Conservation (phyloP, 805 yeast species). For the Ogataea naganishii region DNA sequence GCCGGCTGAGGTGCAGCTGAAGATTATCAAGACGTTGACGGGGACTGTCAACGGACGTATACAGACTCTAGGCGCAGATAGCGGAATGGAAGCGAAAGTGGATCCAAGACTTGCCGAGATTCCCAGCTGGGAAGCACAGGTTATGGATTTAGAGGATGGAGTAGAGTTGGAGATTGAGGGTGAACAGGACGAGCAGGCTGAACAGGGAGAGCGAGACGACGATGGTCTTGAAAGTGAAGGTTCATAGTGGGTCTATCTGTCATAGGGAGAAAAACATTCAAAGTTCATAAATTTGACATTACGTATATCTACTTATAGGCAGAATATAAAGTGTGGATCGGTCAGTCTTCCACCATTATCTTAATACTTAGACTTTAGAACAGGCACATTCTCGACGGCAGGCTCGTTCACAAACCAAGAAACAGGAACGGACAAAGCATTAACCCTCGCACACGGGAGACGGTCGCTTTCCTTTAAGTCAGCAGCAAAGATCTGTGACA, state of each 20-base stretch:
- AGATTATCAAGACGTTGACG: conserved; percentile 48
- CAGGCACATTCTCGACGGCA: conserved; percentile 59
- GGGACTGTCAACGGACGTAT: conserved; percentile 32
- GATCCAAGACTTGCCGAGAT: conserved; percentile 5
- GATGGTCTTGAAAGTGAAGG: too few species aligned
- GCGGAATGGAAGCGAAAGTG: neutral
- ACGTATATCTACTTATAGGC: too few species aligned
- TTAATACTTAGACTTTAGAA: conserved; percentile 10
- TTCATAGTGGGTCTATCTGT: too few species aligned
- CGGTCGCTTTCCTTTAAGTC: conserved; percentile 24
- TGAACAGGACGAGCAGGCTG: conserved; percentile 4
- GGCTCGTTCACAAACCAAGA: conserved; percentile 78
- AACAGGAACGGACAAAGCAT: conserved; percentile 47
- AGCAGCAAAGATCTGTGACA: conserved; percentile 60
- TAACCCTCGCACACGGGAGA: conserved; percentile 76
- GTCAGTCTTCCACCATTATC: too few species aligned
- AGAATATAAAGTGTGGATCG: too few species aligned
- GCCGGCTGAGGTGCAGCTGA: conserved; percentile 36
- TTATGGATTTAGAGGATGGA: conserved; percentile 18
- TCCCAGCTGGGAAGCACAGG: conserved; percentile 21
- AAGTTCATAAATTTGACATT: too few species aligned
- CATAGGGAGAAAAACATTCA: too few species aligned
- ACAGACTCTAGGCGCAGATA: conserved; percentile 4
- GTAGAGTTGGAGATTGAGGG: conserved; percentile 16
- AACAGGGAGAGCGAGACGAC: neutral